Percentiles rank a stretch among this genome's conserved stretches.
Conservation (phyloP, 2,329 filamentous ascomycete genomes). For the Scopulariopsis brevicaulis region DNA sequence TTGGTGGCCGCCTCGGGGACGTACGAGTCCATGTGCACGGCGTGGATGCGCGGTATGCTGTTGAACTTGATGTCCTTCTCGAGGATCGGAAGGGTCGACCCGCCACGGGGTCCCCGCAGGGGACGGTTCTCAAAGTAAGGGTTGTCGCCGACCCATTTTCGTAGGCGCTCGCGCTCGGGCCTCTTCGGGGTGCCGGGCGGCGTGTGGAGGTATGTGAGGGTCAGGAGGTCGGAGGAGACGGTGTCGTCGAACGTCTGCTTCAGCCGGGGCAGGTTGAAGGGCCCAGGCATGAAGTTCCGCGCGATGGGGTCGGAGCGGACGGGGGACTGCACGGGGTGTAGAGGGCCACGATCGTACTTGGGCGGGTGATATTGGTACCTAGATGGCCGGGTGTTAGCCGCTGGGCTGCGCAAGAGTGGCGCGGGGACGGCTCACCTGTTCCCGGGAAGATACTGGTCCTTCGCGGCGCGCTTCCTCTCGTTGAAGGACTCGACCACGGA, state of each 20-base stretch:
- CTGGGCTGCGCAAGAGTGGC: background rate
- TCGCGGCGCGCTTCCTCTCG: slow-evolving; percentile 20
- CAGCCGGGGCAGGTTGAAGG: slow-evolving; percentile 78
- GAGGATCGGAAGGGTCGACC: slow-evolving; percentile 55
- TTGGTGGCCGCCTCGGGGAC: slow-evolving; percentile 54
- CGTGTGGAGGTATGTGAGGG: slow-evolving; percentile 76
- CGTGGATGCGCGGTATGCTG: slow-evolving; percentile 73
- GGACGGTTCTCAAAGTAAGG: slow-evolving; percentile 92
- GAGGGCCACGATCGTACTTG: slow-evolving; percentile 85
- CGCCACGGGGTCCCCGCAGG: slow-evolving; percentile 71
- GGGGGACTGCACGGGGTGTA: slow-evolving; percentile 90
- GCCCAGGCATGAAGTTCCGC: slow-evolving; percentile 78
- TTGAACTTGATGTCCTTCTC: slow-evolving; percentile 67
- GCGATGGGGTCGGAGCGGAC: slow-evolving; percentile 76
- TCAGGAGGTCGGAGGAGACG: slow-evolving; percentile 77
- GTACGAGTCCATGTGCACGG: slow-evolving; percentile 69
- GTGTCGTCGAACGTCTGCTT: slow-evolving; percentile 85
- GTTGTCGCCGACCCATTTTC: slow-evolving; percentile 79
- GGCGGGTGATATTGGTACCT: slow-evolving; percentile 95
- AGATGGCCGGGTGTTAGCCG: background rate
- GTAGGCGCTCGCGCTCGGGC: slow-evolving; percentile 53
- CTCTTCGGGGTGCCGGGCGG: slow-evolving; percentile 59
- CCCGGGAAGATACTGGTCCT: slow-evolving; percentile 29
- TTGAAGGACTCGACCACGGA: slow-evolving; percentile 27
- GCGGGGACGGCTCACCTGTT: slow-evolving; percentile 27